Evolutionary conservation across 768 basidiomycete species (phyloP), one percentile per base, ranked within the genome.

Genomic region (Hemileccinum impolitum): DNA sequence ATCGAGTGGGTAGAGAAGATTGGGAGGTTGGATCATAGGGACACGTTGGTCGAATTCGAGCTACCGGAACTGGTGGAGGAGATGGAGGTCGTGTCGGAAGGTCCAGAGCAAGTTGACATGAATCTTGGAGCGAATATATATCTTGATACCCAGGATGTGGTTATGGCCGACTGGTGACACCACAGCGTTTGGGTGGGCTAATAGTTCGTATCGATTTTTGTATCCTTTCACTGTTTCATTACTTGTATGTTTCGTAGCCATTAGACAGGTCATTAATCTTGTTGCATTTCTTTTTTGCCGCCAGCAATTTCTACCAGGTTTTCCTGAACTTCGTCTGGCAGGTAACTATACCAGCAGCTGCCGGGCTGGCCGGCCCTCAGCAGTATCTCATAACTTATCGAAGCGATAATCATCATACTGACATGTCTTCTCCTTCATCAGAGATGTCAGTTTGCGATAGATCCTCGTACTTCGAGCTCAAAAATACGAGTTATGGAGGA

Each of bases 401-500:
- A 36, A 17, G 37, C 11, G 17, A 15, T n/a, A 13, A 37, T 28
- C 25, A 11, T 12, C 15, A 8, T 21, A 17, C 32, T 39, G 5
- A 13, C n/a, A 57, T 57, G 60, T 30, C 45, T 41, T 48, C 31
- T n/a, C 25, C 46, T 28, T 30, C 35, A 26, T 12, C 35, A 8
- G 26, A 21, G 28, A 31, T 11, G 17, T 10, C 36, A 5, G 15
- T 43, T 28, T 45, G 47, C 18, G 23, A 19, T 15, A 28, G 31
- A 45, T 51, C 52, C 1, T 21, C 51, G 13, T 47, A 48, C 70
- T 6, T 65, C 18, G 52, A 57, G 30, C 50, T 69, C 25, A 53
- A 39, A 45, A 53, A 63, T 1, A 82, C 80, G 21, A 57, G 67
- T 8, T 64, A 76, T 53, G 77, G 79, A 34, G 80, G 82, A 14